Conservation (phyloP, 139 green algal genomes). For the Coccomyxa sp. region DNA sequence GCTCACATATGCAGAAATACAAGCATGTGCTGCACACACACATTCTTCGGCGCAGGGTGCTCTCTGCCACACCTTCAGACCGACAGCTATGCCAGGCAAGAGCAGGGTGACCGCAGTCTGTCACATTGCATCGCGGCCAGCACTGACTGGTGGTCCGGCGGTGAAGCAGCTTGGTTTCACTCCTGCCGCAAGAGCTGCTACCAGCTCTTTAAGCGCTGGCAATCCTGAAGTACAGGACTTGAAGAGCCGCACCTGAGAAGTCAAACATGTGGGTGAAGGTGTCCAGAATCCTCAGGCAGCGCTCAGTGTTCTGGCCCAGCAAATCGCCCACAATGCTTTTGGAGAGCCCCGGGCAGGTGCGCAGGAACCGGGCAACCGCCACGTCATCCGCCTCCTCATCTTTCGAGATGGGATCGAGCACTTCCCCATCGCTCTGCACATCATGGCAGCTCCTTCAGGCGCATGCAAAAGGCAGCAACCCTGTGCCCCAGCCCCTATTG, state of each 20-base stretch:
- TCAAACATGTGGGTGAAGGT: slow-evolving; percentile 44
- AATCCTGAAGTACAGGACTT: background rate
- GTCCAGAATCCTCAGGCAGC: slow-evolving; percentile 42
- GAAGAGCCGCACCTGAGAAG: slow-evolving; percentile 29
- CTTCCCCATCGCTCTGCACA: background rate
- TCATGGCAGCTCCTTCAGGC: background rate
- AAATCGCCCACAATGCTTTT: slow-evolving; percentile 38
- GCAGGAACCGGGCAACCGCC: slow-evolving; percentile 50
- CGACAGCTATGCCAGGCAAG: too few species aligned
- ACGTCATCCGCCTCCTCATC: slow-evolving; percentile 12
- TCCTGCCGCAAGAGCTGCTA: too few species aligned
- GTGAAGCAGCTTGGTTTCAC: too few species aligned
- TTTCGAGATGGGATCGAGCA: background rate
- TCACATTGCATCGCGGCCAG: too few species aligned
- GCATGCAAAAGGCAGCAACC: too few species aligned
- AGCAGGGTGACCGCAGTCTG: too few species aligned
- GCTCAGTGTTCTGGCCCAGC: slow-evolving; percentile 44
- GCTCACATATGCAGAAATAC: too few species aligned
- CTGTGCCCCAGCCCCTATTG: background rate
- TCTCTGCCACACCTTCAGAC: too few species aligned
- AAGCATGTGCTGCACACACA: too few species aligned
- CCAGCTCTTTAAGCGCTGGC: background rate
- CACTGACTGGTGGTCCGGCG: too few species aligned
- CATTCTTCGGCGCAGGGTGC: too few species aligned
- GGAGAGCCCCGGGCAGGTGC: slow-evolving; percentile 7